Evolutionary conservation across 495 filamentous ascomycete species (phyloP).

Genomic region (Tuber magnatum): DNA sequence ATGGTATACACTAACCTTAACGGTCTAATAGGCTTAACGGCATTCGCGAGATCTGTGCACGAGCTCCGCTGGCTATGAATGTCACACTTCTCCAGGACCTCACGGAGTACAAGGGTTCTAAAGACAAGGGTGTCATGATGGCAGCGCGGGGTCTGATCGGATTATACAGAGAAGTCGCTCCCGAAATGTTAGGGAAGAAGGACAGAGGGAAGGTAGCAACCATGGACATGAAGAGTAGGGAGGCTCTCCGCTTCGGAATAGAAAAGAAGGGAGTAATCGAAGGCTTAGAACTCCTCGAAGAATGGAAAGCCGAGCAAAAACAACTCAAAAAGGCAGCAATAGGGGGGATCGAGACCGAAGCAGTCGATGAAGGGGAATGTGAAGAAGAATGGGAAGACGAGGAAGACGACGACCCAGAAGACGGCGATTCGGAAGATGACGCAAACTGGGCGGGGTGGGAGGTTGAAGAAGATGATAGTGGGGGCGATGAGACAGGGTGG

Average conservation of each 20-base stretch:
- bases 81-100: slow-evolving; percentile 93
- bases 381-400: slow-evolving; percentile 48
- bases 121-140: slow-evolving; percentile 98
- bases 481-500: slow-evolving; percentile 74
- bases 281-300: slow-evolving; percentile 81
- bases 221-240: slow-evolving; percentile 62
- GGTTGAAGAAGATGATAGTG: slow-evolving; percentile 67
- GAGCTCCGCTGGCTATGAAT: slow-evolving; percentile 91
- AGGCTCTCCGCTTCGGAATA: slow-evolving; percentile 61
- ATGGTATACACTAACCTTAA: slow-evolving; percentile 5
- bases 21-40: slow-evolving; percentile 57
- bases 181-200: slow-evolving; percentile 80
- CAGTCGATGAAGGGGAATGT: slow-evolving; percentile 52
- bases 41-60: slow-evolving; percentile 84
- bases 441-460: slow-evolving; percentile 79
- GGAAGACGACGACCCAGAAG: slow-evolving; percentile 48
- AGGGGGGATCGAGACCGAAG: slow-evolving; percentile 52
- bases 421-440: slow-evolving; percentile 46
- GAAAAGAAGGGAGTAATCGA: slow-evolving; percentile 76
- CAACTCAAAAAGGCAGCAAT: slow-evolving; percentile 61
- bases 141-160: slow-evolving; percentile 83
- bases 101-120: slow-evolving; percentile 91
- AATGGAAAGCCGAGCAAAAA: slow-evolving; percentile 88
- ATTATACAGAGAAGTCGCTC: slow-evolving; percentile 81
- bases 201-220: slow-evolving; percentile 91